A percentile compares a stretch with the other conserved stretches of the same genome.
Conservation (phyloP, 2,329 filamentous ascomycete species). For the Venturia aucupariae region DNA sequence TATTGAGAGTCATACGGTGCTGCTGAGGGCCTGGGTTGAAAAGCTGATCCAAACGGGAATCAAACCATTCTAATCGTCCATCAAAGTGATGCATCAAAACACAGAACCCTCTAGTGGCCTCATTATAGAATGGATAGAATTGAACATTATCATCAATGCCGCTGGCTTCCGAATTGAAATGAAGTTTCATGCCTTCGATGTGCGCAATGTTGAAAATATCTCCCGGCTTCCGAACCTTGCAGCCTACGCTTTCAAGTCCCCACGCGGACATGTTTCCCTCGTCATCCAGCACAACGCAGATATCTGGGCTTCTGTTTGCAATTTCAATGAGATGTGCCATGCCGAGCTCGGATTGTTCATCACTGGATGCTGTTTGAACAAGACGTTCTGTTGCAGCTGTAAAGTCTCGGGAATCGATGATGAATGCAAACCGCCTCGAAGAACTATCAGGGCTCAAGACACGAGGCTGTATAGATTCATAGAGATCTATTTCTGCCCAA, state of each 20-base stretch:
- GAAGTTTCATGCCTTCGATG: conserved; percentile 48
- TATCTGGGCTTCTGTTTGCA: conserved; percentile 74
- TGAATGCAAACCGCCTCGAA: conserved; percentile 59
- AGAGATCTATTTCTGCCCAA: conserved; percentile 73
- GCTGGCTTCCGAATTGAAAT: conserved; percentile 27
- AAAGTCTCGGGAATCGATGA: conserved; percentile 76
- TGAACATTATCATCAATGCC: conserved; percentile 50
- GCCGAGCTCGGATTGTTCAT: conserved; percentile 57
- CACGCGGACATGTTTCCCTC: conserved; percentile 81
- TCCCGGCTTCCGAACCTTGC: conserved; percentile 53
- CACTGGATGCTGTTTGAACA: conserved; percentile 52
- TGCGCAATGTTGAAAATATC: conserved; percentile 83
- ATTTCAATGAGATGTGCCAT: conserved; percentile 79
- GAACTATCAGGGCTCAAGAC: conserved; percentile 32
- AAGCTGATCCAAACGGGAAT: conserved; percentile 66
- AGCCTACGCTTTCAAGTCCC: conserved; percentile 80
- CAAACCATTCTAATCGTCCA: conserved; percentile 73
- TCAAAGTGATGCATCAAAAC: conserved; percentile 78
- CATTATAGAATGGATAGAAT: conserved; percentile 63
- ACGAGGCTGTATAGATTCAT: conserved; percentile 56
- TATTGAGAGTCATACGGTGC: conserved; percentile 51
- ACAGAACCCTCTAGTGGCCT: conserved; percentile 52
- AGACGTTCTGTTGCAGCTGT: conserved; percentile 66
- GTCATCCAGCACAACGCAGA: conserved; percentile 80
- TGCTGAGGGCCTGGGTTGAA: conserved; percentile 60